phyloP scores from a whole-genome alignment of 1,139 yeast species.

The Taphrina communis region DNA sequence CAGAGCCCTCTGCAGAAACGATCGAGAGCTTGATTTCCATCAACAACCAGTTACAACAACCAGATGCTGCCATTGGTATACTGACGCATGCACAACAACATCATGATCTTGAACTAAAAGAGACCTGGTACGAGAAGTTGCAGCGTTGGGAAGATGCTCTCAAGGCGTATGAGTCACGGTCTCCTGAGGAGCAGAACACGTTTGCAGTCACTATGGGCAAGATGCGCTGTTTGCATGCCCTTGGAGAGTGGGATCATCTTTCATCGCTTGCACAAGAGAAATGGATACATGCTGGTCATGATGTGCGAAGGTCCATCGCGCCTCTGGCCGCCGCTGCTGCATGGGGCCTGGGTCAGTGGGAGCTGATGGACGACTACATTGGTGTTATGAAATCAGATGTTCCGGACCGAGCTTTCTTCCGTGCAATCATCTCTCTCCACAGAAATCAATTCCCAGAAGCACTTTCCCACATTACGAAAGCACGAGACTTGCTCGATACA shows the following conservation, averaged over 20 bases:
- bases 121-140: slow-evolving; percentile 95
- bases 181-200: slow-evolving; percentile 57
- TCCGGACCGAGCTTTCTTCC: slow-evolving; percentile 92
- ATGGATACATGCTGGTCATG: slow-evolving; percentile 78
- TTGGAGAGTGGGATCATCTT: slow-evolving; percentile 96
- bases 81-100: slow-evolving; percentile 93
- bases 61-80: slow-evolving; percentile 98
- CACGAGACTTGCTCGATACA: slow-evolving; percentile 86
- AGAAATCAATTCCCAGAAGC: slow-evolving; percentile 87
- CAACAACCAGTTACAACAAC: slow-evolving; percentile 91
- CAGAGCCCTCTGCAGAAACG: slow-evolving; percentile 89
- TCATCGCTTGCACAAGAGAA: slow-evolving; percentile 83
- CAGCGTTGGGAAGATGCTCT: slow-evolving; percentile 99
- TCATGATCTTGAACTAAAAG: slow-evolving; percentile 88
- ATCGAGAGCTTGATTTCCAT: slow-evolving; percentile 90
- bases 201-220: slow-evolving; percentile 92
- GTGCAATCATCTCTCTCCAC: slow-evolving; percentile 85
- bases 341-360: slow-evolving; percentile 99
- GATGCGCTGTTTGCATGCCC: slow-evolving; percentile 95
- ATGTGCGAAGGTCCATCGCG: slow-evolving; percentile 82
- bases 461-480: slow-evolving; percentile 73
- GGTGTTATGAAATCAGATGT: slow-evolving; percentile 88
- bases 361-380: slow-evolving; percentile 88
- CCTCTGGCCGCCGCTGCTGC: slow-evolving; percentile 99
- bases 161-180: slow-evolving; percentile 75